These are phyloP conservation scores for Iberis pinnata DNA, from an alignment of 345 rosid species.

Conservation along the genomic window DNA sequence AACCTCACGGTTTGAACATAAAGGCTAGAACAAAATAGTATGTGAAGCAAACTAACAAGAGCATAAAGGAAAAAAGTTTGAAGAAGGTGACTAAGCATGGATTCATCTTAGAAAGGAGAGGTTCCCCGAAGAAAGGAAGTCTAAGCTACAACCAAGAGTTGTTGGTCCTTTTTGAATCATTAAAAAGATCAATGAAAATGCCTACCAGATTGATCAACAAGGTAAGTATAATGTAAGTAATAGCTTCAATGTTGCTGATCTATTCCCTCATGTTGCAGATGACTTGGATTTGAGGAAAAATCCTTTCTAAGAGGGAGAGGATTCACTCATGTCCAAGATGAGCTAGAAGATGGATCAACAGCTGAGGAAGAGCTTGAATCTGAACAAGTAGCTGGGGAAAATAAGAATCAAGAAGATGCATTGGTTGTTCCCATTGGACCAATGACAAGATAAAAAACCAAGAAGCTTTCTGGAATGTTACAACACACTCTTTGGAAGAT, in stretches of 20 bases:
- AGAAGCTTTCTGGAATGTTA: too few species aligned
- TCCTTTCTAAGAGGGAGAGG: neutral
- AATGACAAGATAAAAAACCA: too few species aligned
- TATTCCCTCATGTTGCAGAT: neutral
- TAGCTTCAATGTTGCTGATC: neutral
- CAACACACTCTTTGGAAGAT: too few species aligned
- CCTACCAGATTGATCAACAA: neutral
- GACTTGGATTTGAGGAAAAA: neutral
- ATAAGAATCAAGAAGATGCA: too few species aligned
- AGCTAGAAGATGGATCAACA: too few species aligned
- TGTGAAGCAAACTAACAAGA: neutral
- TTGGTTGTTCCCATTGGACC: too few species aligned
- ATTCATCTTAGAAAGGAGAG: neutral
- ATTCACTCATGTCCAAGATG: neutral
- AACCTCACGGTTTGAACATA: neutral
- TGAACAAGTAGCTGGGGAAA: too few species aligned
- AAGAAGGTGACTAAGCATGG: neutral
- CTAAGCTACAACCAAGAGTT: neutral
- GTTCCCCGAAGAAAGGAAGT: neutral
- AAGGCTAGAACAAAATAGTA: neutral
- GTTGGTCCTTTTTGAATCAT: neutral
- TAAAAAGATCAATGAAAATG: neutral
- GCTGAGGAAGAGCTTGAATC: too few species aligned
- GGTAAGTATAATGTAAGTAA: neutral
- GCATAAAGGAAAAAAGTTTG: neutral